Percentiles rank a stretch among this genome's conserved stretches.
phyloP scores from a whole-genome alignment of 805 yeast genomes.

The Aciculoconidium aculeatum region DNA sequence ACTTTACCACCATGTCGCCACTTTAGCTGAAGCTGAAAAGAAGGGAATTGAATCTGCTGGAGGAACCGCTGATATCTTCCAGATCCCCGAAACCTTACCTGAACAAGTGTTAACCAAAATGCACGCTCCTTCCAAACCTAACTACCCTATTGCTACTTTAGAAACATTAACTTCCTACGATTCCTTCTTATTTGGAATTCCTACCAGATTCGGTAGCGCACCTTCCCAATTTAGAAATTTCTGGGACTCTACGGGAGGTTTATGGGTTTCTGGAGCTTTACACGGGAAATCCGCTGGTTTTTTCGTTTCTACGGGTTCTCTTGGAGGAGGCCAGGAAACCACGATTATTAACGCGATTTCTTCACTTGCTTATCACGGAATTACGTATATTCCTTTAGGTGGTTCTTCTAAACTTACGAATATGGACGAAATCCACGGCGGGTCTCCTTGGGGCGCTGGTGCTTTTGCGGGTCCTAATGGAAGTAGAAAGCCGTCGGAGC shows the following conservation, averaged over 20 bases:
- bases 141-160: constrained; percentile 15
- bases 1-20: constrained; percentile 67
- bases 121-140: constrained; percentile 50
- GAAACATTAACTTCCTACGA: constrained; percentile 19
- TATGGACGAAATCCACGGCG: constrained; percentile 19
- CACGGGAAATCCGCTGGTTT: constrained; percentile 20
- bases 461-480: constrained; percentile 22
- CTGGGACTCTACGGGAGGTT: constrained; percentile 20
- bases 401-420: constrained; percentile 13
- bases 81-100: constrained; percentile 68
- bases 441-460: constrained; percentile 25
- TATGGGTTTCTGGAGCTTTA: constrained; percentile 20
- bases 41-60: constrained; percentile 69
- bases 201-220: constrained; percentile 21
- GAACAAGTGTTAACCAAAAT: constrained; percentile 48
- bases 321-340: constrained; percentile 22
- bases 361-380: constrained; percentile 20
- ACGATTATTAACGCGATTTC: constrained; percentile 19
- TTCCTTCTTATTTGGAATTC: constrained; percentile 22
- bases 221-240: constrained; percentile 20
- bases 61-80: constrained; percentile 57
- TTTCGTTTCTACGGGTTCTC: constrained; percentile 19
- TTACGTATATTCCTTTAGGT: constrained; percentile 22
- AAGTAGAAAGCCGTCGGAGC: constrained; percentile 11
- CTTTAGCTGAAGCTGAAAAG: constrained; percentile 59